Percentiles rank a stretch among this genome's conserved stretches.
phyloP scores from a whole-genome alignment of 345 rosid species.

The Melastoma malabathricum region DNA sequence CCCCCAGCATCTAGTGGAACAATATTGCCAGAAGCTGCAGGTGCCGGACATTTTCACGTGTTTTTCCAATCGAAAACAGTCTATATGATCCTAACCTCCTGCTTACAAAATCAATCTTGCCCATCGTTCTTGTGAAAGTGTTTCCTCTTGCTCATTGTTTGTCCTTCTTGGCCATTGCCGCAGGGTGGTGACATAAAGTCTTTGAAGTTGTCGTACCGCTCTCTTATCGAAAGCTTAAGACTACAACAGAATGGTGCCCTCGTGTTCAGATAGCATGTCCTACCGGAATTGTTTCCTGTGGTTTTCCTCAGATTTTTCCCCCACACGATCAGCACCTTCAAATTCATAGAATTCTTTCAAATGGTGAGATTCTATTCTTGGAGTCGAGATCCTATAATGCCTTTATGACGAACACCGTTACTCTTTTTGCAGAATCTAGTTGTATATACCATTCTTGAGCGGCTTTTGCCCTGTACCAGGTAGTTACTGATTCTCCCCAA shows the following conservation, averaged over 20 bases:
- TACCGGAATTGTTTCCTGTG: background rate
- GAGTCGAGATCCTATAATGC: no score
- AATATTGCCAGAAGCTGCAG: constrained; percentile 88
- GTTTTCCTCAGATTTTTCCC: background rate
- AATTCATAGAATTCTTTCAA: background rate
- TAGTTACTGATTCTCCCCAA: background rate
- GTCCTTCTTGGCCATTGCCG: constrained; percentile 5
- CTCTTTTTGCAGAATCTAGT: no score
- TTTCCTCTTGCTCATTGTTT: background rate
- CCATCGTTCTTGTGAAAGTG: background rate
- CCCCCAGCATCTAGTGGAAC: constrained; percentile 58
- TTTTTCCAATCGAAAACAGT: background rate
- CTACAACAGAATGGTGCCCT: constrained; percentile 64
- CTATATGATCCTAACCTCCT: constrained; percentile 1
- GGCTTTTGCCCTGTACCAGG: no score
- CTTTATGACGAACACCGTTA: no score
- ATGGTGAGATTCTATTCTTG: no score
- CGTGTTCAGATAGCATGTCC: constrained; percentile 69
- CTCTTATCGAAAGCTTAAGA: constrained; percentile 58
- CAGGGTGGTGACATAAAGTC: constrained; percentile 70
- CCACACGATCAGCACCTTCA: background rate
- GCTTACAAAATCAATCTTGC: background rate
- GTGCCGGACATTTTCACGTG: constrained; percentile 6
- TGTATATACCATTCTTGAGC: no score
- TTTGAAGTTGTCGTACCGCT: constrained; percentile 55